phyloP scores from a whole-genome alignment of 2,329 filamentous ascomycete species.

The Colletotrichum cereale region DNA sequence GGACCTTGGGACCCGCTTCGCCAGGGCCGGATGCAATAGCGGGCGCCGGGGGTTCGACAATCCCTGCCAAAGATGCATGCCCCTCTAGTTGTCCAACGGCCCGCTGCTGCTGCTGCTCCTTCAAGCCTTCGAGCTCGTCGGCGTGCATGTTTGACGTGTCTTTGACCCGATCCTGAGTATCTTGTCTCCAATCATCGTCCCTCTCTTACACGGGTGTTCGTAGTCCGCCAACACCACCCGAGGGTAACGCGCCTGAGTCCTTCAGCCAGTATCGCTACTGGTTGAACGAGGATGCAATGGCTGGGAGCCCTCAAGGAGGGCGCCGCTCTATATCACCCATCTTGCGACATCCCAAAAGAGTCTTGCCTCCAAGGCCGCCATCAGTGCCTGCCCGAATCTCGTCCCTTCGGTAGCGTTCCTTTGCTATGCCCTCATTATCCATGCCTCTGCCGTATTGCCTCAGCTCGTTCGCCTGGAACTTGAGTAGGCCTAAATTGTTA shows the following conservation, averaged over 20 bases:
- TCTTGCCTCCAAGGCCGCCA: conserved; percentile 22
- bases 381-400: conserved; percentile 35
- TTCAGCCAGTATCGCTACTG: conserved; percentile 30
- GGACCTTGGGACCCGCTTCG: conserved; percentile 34
- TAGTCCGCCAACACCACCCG: conserved; percentile 39
- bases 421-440: conserved; percentile 10
- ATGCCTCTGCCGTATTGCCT: conserved; percentile 33
- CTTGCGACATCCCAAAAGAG: conserved; percentile 35
- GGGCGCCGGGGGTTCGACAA: conserved; percentile 23
- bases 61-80: conserved; percentile 19
- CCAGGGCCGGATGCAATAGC: conserved; percentile 25
- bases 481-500: conserved; percentile 21
- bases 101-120: neutral
- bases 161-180: conserved; percentile 12
- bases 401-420: conserved; percentile 36
- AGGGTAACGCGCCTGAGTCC: conserved; percentile 30
- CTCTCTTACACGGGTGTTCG: conserved; percentile 40
- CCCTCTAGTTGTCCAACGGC: conserved; percentile 16
- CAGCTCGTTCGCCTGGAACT: conserved; percentile 13
- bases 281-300: conserved; percentile 17
- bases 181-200: conserved; percentile 33
- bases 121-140: conserved; percentile 17
- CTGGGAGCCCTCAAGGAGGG: conserved; percentile 36
- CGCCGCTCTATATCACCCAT: conserved; percentile 16
- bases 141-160: conserved; percentile 38